phyloP scores from a whole-genome alignment of 176 grass and related monocot species.

The Ensete ventricosum region DNA sequence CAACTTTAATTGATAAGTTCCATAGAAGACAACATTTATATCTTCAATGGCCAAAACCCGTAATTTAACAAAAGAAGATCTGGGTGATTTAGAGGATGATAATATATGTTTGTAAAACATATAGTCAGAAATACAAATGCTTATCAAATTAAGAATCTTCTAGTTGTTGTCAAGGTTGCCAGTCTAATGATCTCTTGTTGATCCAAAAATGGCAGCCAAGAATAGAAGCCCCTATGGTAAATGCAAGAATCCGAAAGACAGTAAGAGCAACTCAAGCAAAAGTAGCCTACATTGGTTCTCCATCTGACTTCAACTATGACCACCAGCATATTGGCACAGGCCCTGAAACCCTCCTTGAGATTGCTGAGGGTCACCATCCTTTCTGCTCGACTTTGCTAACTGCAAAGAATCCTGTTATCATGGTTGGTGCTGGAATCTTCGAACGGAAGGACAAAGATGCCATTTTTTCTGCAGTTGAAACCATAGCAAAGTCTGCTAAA shows the following conservation, averaged over 20 bases:
- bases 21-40: too few species aligned
- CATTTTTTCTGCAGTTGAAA: conserved; percentile 55
- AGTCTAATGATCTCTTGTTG: background rate
- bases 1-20: too few species aligned
- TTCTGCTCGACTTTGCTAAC: conserved; percentile 67
- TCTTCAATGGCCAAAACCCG: too few species aligned
- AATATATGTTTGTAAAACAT: too few species aligned
- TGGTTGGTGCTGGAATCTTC: conserved; percentile 77
- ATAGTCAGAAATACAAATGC: too few species aligned
- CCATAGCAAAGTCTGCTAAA: conserved; percentile 60
- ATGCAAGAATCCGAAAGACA: conserved; percentile 85
- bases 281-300: conserved; percentile 83
- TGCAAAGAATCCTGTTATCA: conserved; percentile 88
- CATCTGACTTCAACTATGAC: conserved; percentile 85
- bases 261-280: conserved; percentile 79
- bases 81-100: too few species aligned
- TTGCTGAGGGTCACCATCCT: conserved; percentile 59
- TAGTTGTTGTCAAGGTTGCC: background rate
- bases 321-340: conserved; percentile 70
- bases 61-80: too few species aligned
- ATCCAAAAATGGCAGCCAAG: conserved; percentile 52
- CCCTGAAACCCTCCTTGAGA: conserved; percentile 66
- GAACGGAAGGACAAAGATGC: conserved; percentile 72
- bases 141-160: background rate
- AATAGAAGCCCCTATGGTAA: conserved; percentile 91